Evolutionary conservation across 2,329 filamentous ascomycete genomes (phyloP), one percentile per base, ranked within the genome.

Genomic region (Epichloe glyceriae): DNA sequence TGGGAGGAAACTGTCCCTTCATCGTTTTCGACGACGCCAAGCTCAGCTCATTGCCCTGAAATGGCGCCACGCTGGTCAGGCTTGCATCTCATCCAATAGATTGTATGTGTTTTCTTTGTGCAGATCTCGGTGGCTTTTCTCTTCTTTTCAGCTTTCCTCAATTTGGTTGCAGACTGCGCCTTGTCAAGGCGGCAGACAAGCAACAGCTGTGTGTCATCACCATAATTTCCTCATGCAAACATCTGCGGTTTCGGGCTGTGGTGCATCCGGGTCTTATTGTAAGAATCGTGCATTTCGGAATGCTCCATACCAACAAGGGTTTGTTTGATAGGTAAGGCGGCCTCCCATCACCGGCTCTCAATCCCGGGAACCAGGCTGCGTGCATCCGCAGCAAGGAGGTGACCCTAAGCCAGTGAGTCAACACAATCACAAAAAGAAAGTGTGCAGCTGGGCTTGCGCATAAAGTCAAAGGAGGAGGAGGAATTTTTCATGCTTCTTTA

Each of bases 1-100:
- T 88, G 0, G 85, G 85, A 0, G 84, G 84, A 0, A 88, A 88
- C 61, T 80, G 80, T 1, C 77, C 76, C 1, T 77, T 80, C 1
- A 75, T 88, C 48, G 74, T 87, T 0, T 74, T 84, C 44, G 76
- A 83, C 22, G 83, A 87, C 60, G 82, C 83, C n/a, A 73, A 86
- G 69, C 71, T 0, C 83, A 83, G 20, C 80, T 83, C 34, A 76
- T 64, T 58, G 55, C 51, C 4, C 82, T 78, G 53, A 88, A 88
- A 61, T 88, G 87, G 74, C 78, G 84, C 46, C 80, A 77, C 55
- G 84, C 80, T 1, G 84, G 85, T 20, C 85, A 88, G 66, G 86
- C 83, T 0, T 88, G 84, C 60, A 82, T 87, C 34, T 78, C 75
- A 39, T 74, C 78, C 17, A 82, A 83, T 63, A 68, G 79, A 2